Percentiles rank a stretch among this genome's conserved stretches.
These are phyloP conservation scores for Smittium culicis DNA, from an alignment of 371 early-diverging fungal species.

Conservation along the genomic window DNA sequence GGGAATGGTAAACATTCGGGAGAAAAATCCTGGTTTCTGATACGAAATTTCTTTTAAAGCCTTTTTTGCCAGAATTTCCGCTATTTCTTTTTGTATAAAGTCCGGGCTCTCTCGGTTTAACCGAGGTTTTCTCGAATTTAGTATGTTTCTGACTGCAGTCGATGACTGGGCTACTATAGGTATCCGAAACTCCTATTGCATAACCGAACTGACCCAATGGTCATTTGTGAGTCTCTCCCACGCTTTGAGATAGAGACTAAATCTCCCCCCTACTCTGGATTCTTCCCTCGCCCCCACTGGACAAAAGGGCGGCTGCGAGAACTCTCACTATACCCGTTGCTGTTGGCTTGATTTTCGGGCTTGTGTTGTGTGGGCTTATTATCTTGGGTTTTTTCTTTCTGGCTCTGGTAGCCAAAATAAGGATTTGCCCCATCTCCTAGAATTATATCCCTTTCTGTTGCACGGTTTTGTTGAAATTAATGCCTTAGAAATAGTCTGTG, in stretches of 20 bases:
- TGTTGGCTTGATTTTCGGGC: neutral
- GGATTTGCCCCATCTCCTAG: too few relatives aligned
- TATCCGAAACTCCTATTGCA: neutral
- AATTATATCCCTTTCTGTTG: neutral
- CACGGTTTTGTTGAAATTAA: neutral
- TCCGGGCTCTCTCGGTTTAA: neutral
- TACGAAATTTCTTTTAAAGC: neutral
- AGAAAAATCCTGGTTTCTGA: neutral
- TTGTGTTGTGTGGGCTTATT: neutral
- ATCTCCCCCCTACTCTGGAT: neutral
- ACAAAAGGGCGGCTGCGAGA: constrained; percentile 1
- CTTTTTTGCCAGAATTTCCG: neutral
- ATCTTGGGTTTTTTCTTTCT: neutral
- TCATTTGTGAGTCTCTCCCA: constrained; percentile 1
- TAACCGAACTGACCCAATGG: neutral
- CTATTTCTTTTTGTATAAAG: neutral
- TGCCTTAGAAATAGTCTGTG: neutral
- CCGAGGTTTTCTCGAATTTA: neutral
- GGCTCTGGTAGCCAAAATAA: neutral
- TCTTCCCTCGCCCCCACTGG: neutral
- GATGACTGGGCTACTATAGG: neutral
- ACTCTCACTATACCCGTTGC: neutral
- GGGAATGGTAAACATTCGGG: constrained; percentile 8
- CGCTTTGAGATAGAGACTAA: neutral
- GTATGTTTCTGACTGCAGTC: neutral